Percentiles rank a stretch among this genome's conserved stretches.
phyloP scores from a whole-genome alignment of 2,329 filamentous ascomycete genomes.

The Tolypocladium capitatum region DNA sequence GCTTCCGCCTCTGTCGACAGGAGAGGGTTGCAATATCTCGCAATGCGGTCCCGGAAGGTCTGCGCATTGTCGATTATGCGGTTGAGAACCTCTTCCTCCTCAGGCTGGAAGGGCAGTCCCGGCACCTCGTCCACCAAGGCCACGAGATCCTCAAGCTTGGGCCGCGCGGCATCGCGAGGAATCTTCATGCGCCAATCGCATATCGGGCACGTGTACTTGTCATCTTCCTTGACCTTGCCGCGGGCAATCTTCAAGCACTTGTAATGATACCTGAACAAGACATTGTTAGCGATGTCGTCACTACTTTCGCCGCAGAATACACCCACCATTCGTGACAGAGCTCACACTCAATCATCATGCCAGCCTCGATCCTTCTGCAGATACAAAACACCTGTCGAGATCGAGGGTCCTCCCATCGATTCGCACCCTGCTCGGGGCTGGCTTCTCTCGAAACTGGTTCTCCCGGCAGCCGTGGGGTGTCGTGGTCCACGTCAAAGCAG shows the following conservation, averaged over 20 bases:
- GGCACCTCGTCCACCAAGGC: conserved; percentile 74
- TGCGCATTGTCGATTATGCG: conserved; percentile 77
- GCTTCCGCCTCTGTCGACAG: conserved; percentile 75
- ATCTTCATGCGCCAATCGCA: conserved; percentile 97
- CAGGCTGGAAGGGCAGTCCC: conserved; percentile 78
- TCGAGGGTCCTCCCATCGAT: conserved; percentile 47
- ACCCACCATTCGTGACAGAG: conserved; percentile 91
- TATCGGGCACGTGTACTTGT: conserved; percentile 96
- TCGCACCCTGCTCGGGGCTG: conserved; percentile 37
- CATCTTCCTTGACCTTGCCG: conserved; percentile 95
- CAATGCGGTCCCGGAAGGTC: conserved; percentile 71
- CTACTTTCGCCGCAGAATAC: not conserved
- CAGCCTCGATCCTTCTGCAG: conserved; percentile 81
- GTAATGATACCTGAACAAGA: conserved; percentile 69
- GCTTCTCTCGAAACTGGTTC: conserved; percentile 84
- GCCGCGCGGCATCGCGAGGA: conserved; percentile 85
- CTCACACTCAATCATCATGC: conserved; percentile 99
- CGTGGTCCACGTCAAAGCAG: conserved; percentile 76
- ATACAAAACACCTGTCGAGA: conserved; percentile 87
- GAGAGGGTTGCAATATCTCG: conserved; percentile 66
- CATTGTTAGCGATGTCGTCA: not conserved
- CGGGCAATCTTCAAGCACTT: conserved; percentile 96
- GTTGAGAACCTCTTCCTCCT: conserved; percentile 79
- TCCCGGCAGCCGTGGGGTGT: conserved; percentile 78
- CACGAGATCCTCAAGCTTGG: conserved; percentile 82